Base-by-base conservation (phyloP, 371 early-diverging fungal genomes). In the Syncephalastrum contaminatum region DNA sequence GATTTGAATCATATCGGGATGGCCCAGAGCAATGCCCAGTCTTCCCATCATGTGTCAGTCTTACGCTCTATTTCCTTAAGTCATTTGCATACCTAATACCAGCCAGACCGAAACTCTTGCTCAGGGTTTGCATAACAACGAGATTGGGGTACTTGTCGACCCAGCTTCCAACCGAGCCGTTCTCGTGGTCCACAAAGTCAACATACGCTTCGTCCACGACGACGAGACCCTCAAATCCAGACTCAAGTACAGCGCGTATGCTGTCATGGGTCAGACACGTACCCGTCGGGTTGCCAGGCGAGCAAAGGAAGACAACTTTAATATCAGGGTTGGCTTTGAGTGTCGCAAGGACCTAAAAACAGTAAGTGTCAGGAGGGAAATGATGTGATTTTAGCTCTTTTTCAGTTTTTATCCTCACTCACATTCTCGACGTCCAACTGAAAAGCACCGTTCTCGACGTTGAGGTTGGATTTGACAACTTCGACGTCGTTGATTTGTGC, bases 201-300 rank as follows among this genome's bases (percentile, higher is more conserved):
- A 98, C 87, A 70, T 99, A 99, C 1, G 99, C 99, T 75, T 99
- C 99, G 75, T 99, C 99, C 3, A 99, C 92, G 3, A 92, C 89
- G 1, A 99, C 96, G 19, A 98, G 62, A 3, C 97, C 97, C 43
- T 80, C 77, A 66, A 54, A 73, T 8, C 56, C 74, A 2, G 71
- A 67, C 45, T 90, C 87, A 1, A 98, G 80, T 8, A 98, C 75
- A 13, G 72, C 69, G 47, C 77, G 73, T 54, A 99, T 88, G 56
- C 88, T 89, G 6, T 73, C 72, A 57, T 88, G 82, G 16, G 54
- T 53, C 42, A 99, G 75, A 19, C 80, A 76, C 4, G 93, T 91
- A 41, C 97, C 97, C 1, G 99, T 99, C 16, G 99, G 99, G 75
- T 99, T 99, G 56, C 99, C 99, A 6, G 99, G 99, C 18, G 94